These are phyloP conservation scores for Microcyclospora tardicrescens DNA, from an alignment of 2,329 filamentous ascomycete species.

Conservation along the genomic window DNA sequence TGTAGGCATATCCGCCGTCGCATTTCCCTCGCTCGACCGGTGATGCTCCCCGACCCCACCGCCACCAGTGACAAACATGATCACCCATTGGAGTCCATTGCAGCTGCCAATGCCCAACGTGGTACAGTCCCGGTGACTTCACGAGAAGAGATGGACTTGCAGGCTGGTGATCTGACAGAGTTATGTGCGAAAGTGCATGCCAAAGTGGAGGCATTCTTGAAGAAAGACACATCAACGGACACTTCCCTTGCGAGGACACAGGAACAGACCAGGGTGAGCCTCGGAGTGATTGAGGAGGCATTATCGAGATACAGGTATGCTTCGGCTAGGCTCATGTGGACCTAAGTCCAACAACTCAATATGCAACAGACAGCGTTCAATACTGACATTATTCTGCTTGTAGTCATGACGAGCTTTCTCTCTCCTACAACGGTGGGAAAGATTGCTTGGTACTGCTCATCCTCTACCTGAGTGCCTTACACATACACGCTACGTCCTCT, in stretches of 20 bases:
- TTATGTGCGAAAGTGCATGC: slow-evolving; percentile 41
- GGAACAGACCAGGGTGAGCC: slow-evolving; percentile 56
- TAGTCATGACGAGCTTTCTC: slow-evolving; percentile 64
- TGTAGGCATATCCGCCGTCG: too few species aligned
- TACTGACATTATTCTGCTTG: slow-evolving; percentile 2
- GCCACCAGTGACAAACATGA: too few species aligned
- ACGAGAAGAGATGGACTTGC: neutral
- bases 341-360: neutral
- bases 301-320: slow-evolving; percentile 60
- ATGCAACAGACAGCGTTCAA: neutral
- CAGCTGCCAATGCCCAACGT: too few species aligned
- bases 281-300: slow-evolving; percentile 63
- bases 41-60: too few species aligned
- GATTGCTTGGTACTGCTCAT: slow-evolving; percentile 90
- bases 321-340: slow-evolving; percentile 6
- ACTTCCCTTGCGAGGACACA: slow-evolving; percentile 51
- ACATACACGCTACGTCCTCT: slow-evolving; percentile 18
- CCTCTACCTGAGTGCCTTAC: slow-evolving; percentile 60
- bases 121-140: neutral
- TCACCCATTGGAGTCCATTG: too few species aligned
- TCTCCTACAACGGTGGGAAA: slow-evolving; percentile 97
- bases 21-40: too few species aligned
- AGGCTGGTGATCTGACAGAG: slow-evolving; percentile 20
- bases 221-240: slow-evolving; percentile 42
- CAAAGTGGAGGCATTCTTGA: slow-evolving; percentile 54